Conservation (phyloP, 2,329 filamentous ascomycete genomes). For the Aspergillus flavus region DNA sequence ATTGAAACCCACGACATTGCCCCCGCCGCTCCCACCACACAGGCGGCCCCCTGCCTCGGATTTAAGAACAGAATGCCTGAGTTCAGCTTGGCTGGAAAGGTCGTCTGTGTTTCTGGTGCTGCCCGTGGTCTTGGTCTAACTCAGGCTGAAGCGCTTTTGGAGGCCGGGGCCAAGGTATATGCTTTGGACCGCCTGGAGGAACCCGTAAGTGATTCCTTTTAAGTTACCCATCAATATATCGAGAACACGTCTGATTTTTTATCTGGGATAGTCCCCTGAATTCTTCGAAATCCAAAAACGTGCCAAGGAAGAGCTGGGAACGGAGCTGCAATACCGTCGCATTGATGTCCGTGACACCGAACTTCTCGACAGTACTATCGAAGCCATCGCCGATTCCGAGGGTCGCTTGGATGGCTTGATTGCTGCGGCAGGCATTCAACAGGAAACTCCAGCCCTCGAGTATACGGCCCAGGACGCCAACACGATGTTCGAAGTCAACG, state of each 20-base stretch:
- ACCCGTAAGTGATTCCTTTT: conserved; percentile 29
- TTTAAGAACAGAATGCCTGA: conserved; percentile 61
- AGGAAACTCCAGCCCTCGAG: conserved; percentile 80
- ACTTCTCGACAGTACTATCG: conserved; percentile 67
- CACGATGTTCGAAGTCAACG: conserved; percentile 64
- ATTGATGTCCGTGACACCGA: conserved; percentile 77
- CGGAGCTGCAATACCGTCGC: conserved; percentile 71
- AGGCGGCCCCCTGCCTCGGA: conserved; percentile 34
- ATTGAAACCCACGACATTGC: conserved; percentile 33
- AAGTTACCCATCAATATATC: neutral
- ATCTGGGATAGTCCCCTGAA: conserved; percentile 48
- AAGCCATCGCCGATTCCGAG: conserved; percentile 68
- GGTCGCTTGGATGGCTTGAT: conserved; percentile 79
- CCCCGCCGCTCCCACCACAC: conserved; percentile 29
- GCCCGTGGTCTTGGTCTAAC: conserved; percentile 73
- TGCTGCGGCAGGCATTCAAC: conserved; percentile 71
- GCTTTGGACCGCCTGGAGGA: conserved; percentile 47
- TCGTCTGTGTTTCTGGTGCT: conserved; percentile 71
- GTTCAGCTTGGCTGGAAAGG: conserved; percentile 72
- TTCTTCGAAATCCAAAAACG: conserved; percentile 68
- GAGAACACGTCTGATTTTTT: neutral
- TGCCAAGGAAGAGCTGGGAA: conserved; percentile 66
- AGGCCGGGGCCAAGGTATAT: conserved; percentile 68
- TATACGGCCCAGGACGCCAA: conserved; percentile 67
- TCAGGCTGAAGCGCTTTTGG: conserved; percentile 71